These are phyloP conservation scores for Kwoniella mangroviensis DNA, from an alignment of 768 basidiomycete genomes.

Conservation along the genomic window DNA sequence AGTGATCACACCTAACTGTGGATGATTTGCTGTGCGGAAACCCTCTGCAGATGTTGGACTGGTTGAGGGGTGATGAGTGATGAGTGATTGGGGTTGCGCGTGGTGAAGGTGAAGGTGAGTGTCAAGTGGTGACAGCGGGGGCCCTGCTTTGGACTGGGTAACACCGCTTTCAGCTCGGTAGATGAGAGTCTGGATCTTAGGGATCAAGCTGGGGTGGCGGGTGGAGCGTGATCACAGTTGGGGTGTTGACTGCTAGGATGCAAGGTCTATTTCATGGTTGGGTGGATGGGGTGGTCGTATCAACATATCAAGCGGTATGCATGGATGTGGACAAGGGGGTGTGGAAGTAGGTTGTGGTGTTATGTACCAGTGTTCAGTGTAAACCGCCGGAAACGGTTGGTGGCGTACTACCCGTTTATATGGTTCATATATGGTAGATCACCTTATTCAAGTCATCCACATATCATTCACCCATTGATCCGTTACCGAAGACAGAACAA, in stretches of 20 bases:
- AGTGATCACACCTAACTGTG: neutral
- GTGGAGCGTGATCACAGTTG: neutral
- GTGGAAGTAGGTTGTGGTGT: neutral
- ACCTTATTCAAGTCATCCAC: neutral
- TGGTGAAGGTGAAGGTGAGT: neutral
- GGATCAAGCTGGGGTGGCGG: neutral
- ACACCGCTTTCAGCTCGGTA: neutral
- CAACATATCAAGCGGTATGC: neutral
- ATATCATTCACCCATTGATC: neutral
- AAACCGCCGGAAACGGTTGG: neutral
- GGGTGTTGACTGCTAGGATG: neutral
- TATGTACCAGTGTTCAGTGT: neutral
- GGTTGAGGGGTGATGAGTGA: neutral
- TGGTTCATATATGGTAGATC: neutral
- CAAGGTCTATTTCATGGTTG: too few relatives aligned
- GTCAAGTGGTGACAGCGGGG: neutral
- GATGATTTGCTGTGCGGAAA: too few relatives aligned
- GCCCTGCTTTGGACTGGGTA: neutral
- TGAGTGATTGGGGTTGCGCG: neutral
- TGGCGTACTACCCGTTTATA: neutral
- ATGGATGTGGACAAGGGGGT: neutral
- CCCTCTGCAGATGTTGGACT: neutral
- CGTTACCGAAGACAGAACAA: too few relatives aligned
- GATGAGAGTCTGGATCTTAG: neutral
- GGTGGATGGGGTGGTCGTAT: too few relatives aligned